Base-by-base conservation (phyloP, 2,329 filamentous ascomycete genomes). In the Botrytis tulipae region DNA sequence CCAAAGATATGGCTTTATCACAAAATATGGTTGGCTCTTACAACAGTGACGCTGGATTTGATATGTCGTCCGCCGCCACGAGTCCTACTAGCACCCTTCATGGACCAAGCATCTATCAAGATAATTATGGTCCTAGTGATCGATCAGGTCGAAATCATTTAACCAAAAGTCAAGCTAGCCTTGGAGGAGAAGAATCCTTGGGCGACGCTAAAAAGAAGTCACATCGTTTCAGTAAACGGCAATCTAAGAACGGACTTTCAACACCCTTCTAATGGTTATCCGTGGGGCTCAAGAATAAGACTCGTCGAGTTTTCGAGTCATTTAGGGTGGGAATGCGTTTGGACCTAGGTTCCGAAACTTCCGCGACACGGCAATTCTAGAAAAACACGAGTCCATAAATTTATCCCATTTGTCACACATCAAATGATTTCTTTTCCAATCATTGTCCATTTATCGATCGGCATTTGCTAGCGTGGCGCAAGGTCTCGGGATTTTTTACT, bases 191-290 rank as follows among this genome's bases (percentile, higher is more conserved):
- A 46, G 76, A 77, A 68, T 73, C 76, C 73, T 76, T 82, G 73
- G 68, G 65, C 71, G 81, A 84, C 57, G 79, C 83, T 29, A 80
- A 80, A 57, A 83, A 84, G 20, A 90, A 88, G 81, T 85, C 87
- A 67, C 90, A 91, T 77, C 86, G 90, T 67, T 98, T 98, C 83
- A 97, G 94, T 84, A 96, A 96, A 83, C 88, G 95, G 78, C 94
- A 97, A 83, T 97, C 93, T 25, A 97, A 97, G 84, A 97, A 94
- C 82, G 95, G 95, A n/a, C 87, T 97, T 67, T 94, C 94, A 42
- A 92, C 95, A 67, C 92, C 93, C 25, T 73, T 73, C 32, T 73
- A 73, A 69, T 68, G 48, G 32, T 67, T 40, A 9, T 20, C 46
- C 29, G 35, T 46, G 54, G 37, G 54, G 40, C 14, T 25, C 44